Evolutionary conservation across 352 stramenopile species (phyloP).

Genomic region (Phytopythium kandeliae): DNA sequence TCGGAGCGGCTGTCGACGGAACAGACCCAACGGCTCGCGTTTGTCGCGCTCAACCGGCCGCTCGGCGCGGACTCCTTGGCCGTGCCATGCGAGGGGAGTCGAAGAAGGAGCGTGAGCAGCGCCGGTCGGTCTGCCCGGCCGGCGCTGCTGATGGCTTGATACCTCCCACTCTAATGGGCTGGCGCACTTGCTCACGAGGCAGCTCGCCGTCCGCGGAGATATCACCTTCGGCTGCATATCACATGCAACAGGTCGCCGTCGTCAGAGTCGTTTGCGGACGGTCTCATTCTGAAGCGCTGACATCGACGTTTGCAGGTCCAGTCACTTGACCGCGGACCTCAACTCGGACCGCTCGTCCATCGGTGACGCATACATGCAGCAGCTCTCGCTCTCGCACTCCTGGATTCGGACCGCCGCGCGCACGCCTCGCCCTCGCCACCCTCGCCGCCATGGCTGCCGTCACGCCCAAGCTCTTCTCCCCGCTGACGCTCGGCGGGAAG

Average conservation of each 20-base stretch:
- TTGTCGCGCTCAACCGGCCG: neutral
- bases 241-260: too few relatives aligned
- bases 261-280: too few relatives aligned
- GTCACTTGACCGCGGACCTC: neutral
- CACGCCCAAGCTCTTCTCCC: constrained; percentile 17
- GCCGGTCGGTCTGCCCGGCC: too few relatives aligned
- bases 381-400: constrained; percentile 5
- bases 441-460: constrained; percentile 4
- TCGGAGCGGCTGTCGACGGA: neutral
- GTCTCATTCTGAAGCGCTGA: neutral
- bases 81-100: too few relatives aligned
- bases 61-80: too few relatives aligned
- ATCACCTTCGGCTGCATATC: too few relatives aligned
- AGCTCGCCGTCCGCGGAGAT: too few relatives aligned
- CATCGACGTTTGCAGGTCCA: neutral
- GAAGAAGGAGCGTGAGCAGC: too few relatives aligned
- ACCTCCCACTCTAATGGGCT: constrained; percentile 3
- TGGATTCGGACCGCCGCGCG: constrained; percentile 4
- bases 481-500: constrained; percentile 18
- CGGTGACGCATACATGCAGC: too few relatives aligned
- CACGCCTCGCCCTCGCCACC: neutral
- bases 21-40: neutral
- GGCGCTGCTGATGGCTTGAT: constrained; percentile 8
- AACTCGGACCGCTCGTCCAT: neutral
- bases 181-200: too few relatives aligned